A percentile compares a stretch with the other conserved stretches of the same genome.
phyloP scores from a whole-genome alignment of 2,329 filamentous ascomycete species.

The Amphichorda felina region DNA sequence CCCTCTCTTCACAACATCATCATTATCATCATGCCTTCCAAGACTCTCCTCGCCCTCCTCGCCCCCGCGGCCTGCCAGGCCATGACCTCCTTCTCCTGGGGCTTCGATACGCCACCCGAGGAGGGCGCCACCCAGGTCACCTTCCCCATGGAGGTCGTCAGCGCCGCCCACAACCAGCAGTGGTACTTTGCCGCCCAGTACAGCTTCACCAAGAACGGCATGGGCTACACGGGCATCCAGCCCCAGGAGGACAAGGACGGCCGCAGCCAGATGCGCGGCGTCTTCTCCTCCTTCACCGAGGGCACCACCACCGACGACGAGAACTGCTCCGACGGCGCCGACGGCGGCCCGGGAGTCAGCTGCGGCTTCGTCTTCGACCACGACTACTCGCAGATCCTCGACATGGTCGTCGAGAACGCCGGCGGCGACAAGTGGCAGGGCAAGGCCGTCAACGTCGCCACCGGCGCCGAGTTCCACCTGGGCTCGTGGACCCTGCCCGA shows the following conservation, averaged over 20 bases:
- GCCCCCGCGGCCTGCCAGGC: too few species aligned
- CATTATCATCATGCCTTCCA: too few species aligned
- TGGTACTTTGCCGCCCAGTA: constrained; percentile 13
- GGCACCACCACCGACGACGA: constrained; percentile 7
- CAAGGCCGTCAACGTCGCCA: constrained; percentile 7
- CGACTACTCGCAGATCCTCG: constrained; percentile 9
- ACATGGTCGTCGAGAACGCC: constrained; percentile 8
- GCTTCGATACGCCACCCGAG: too few species aligned
- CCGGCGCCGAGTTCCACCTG: constrained; percentile 5
- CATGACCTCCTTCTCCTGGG: too few species aligned
- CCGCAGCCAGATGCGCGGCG: constrained; percentile 7
- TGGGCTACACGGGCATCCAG: constrained; percentile 11
- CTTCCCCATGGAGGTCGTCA: constrained; percentile 10
- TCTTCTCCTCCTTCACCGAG: constrained; percentile 10
- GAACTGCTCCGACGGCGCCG: constrained; percentile 12
- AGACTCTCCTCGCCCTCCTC: too few species aligned
- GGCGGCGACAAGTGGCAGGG: constrained; percentile 10
- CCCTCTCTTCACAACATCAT: too few species aligned
- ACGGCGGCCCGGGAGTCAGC: constrained; percentile 12
- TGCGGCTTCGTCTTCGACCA: constrained; percentile 7
- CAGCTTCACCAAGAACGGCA: constrained; percentile 4
- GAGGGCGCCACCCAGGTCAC: constrained; percentile 9
- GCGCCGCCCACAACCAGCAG: constrained; percentile 7
- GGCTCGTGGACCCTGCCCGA: constrained; percentile 10
- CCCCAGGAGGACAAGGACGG: constrained; percentile 6